Conservation (phyloP, 2,329 filamentous ascomycete genomes). For the Talaromyces sp. region DNA sequence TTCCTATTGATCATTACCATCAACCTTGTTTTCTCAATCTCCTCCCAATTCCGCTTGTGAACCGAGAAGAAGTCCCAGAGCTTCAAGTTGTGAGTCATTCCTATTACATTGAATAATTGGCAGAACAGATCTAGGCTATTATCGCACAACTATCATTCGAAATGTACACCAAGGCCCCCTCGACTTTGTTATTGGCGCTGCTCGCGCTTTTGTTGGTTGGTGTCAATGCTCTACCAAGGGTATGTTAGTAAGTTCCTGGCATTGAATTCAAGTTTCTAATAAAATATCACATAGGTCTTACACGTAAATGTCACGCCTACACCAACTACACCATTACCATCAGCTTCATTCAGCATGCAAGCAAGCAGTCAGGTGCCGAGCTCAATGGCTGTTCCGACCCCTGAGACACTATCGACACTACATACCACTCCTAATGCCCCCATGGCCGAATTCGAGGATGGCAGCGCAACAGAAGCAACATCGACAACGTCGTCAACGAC, state of each 20-base stretch:
- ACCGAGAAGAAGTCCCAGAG: not conserved
- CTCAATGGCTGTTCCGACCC: not conserved
- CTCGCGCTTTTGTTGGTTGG: not conserved
- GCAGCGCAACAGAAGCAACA: not conserved
- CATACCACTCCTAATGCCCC: not conserved
- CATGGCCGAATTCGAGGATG: not conserved
- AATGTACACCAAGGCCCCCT: constrained; percentile 4
- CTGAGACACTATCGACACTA: not conserved
- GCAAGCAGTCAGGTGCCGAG: not conserved
- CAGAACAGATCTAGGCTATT: not conserved
- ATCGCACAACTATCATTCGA: not conserved
- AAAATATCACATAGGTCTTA: not conserved
- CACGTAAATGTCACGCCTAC: not conserved
- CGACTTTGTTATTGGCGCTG: not conserved
- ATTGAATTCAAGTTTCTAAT: not conserved
- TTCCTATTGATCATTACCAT: not conserved
- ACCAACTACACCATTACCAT: not conserved
- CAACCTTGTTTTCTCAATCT: not conserved
- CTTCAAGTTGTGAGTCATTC: not conserved
- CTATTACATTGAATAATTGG: not conserved
- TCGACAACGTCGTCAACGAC: not conserved
- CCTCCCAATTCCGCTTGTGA: not conserved
- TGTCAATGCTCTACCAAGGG: constrained; percentile 12
- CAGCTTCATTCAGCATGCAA: not conserved
- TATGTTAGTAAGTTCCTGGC: not conserved